Evolutionary conservation across 2,329 filamentous ascomycete genomes (phyloP).

Genomic region (Tolypocladium cylindrosporum): DNA sequence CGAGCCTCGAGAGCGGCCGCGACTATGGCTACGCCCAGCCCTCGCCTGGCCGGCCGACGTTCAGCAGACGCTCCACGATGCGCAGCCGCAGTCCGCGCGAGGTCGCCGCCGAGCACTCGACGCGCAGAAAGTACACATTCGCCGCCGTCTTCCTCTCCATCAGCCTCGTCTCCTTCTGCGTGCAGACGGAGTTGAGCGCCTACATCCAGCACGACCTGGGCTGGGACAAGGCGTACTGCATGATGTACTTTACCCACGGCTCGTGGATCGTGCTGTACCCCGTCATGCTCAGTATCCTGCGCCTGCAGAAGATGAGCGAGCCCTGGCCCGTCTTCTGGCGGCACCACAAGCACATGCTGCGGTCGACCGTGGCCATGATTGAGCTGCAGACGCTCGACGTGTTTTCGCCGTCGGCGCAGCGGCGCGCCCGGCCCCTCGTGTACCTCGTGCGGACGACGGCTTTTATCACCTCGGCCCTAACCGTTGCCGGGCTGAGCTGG

Average conservation of each 20-base stretch:
- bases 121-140: constrained; percentile 75
- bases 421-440: constrained; percentile 32
- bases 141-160: constrained; percentile 75
- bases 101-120: constrained; percentile 29
- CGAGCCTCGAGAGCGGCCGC: constrained; percentile 11
- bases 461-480: constrained; percentile 76
- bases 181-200: constrained; percentile 92
- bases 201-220: constrained; percentile 87
- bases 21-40: constrained; percentile 14
- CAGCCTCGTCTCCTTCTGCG: constrained; percentile 77
- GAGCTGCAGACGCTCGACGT: constrained; percentile 66
- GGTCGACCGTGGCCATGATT: constrained; percentile 66
- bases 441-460: constrained; percentile 76
- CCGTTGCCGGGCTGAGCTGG: constrained; percentile 86
- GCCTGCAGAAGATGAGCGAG: constrained; percentile 66
- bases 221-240: constrained; percentile 99
- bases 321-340: constrained; percentile 85
- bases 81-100: constrained; percentile 65
- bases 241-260: constrained; percentile 96
- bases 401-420: constrained; percentile 27
- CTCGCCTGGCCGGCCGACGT: constrained; percentile 12
- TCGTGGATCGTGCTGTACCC: constrained; percentile 92
- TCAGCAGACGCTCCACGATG: constrained; percentile 51
- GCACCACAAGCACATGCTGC: constrained; percentile 38
- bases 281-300: constrained; percentile 67